phyloP scores from a whole-genome alignment of 768 basidiomycete genomes.

The Cystofilobasidium macerans region DNA sequence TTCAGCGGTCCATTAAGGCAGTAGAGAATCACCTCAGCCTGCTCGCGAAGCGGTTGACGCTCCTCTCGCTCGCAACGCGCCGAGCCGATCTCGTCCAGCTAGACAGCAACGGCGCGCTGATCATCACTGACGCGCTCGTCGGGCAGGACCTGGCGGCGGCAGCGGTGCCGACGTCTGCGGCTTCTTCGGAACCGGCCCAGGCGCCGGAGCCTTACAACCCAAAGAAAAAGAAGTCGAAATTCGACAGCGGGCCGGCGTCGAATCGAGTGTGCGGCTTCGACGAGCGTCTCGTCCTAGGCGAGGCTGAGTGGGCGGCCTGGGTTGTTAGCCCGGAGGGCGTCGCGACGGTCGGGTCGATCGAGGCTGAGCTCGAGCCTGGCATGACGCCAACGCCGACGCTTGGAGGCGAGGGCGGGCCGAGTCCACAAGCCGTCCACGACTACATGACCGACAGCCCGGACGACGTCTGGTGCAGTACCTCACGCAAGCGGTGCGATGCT shows the following conservation, averaged over 20 bases:
- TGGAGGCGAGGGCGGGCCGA: conserved; percentile 39
- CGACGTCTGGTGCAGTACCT: conserved; percentile 69
- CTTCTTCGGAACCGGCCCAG: conserved; percentile 43
- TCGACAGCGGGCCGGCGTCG: conserved; percentile 56
- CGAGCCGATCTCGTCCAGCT: conserved; percentile 11
- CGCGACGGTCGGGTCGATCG: conserved; percentile 46
- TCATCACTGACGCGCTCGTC: background rate
- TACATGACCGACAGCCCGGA: conserved; percentile 35
- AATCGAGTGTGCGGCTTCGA: conserved; percentile 67
- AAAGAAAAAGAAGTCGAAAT: conserved; percentile 52
- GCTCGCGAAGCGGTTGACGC: conserved; percentile 7
- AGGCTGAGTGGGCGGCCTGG: conserved; percentile 64
- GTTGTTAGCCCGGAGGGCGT: conserved; percentile 39
- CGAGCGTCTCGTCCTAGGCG: conserved; percentile 51
- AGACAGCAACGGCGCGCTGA: background rate
- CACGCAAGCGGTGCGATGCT: conserved; percentile 60
- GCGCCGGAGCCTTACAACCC: conserved; percentile 33
- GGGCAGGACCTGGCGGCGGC: conserved; percentile 2
- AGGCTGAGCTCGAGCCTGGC: too few relatives aligned
- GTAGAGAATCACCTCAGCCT: conserved; percentile 11
- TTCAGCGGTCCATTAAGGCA: background rate
- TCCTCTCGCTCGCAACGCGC: conserved; percentile 7
- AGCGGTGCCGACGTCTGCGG: background rate
- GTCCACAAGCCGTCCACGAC: conserved; percentile 43
- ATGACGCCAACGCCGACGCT: too few relatives aligned